Percentiles rank a stretch among this genome's conserved stretches.
Evolutionary conservation across 192 early-diverging fungal genomes (phyloP).

Genomic region (Diversispora eburnea): DNA sequence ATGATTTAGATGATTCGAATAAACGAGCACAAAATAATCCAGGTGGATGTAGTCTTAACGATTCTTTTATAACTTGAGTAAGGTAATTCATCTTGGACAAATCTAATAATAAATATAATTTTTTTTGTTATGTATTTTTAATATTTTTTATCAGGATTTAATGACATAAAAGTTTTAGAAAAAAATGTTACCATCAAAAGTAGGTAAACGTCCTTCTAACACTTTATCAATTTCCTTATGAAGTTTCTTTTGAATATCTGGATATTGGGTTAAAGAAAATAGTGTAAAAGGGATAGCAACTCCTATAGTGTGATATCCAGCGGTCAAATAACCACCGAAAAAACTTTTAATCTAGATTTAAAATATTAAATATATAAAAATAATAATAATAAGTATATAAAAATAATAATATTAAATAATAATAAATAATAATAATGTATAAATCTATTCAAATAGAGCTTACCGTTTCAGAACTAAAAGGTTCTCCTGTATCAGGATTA

Average conservation of each 20-base stretch:
- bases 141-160: background rate
- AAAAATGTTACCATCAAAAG: background rate
- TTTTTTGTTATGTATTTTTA: background rate
- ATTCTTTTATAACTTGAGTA: slow-evolving; percentile 15
- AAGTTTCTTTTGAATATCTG: background rate
- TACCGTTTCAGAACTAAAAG: slow-evolving; percentile 5
- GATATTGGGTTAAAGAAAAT: background rate
- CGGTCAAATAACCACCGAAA: background rate
- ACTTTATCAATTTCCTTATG: slow-evolving; percentile 13
- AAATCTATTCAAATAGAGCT: background rate
- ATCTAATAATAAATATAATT: background rate
- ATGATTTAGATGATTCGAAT: background rate
- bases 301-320: slow-evolving; percentile 11
- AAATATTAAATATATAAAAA: background rate
- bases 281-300: slow-evolving; percentile 8
- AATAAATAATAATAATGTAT: no score
- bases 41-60: background rate
- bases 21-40: slow-evolving; percentile 3
- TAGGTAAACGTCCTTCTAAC: slow-evolving; percentile 7
- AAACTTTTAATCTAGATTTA: background rate
- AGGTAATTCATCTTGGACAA: slow-evolving; percentile 9
- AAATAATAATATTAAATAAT: background rate
- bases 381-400: no score
- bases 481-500: slow-evolving; percentile 3
- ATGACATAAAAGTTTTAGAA: background rate